A percentile compares a stretch with the other conserved stretches of the same genome.
phyloP scores from a whole-genome alignment of 2,329 filamentous ascomycete genomes.

The Penicillium occitanis region DNA sequence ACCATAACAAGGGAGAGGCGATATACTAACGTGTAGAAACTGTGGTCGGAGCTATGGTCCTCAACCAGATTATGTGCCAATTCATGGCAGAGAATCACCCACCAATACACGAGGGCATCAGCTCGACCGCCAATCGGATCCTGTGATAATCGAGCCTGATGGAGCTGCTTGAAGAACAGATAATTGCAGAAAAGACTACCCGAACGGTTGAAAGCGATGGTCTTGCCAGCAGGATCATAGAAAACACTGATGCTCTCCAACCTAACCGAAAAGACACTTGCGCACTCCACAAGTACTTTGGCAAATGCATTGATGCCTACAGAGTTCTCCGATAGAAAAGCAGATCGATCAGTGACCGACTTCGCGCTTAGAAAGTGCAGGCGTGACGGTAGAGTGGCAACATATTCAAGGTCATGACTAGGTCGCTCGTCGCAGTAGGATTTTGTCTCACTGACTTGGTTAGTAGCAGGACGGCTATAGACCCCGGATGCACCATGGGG shows the following conservation, averaged over 20 bases:
- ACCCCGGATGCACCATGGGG: constrained; percentile 71
- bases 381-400: constrained; percentile 67
- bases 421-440: constrained; percentile 82
- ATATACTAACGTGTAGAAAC: constrained; percentile 64
- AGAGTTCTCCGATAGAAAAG: constrained; percentile 64
- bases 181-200: constrained; percentile 94
- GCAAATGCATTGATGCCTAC: constrained; percentile 68
- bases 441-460: constrained; percentile 74
- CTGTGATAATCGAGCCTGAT: constrained; percentile 54
- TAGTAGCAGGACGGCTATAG: constrained; percentile 71
- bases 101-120: constrained; percentile 84
- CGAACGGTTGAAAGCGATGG: constrained; percentile 87
- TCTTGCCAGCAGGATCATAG: constrained; percentile 73
- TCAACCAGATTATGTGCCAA: constrained; percentile 87
- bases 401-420: constrained; percentile 69
- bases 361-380: constrained; percentile 72
- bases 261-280: constrained; percentile 69
- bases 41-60: constrained; percentile 75
- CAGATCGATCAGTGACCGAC: constrained; percentile 50
- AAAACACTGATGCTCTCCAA: constrained; percentile 76
- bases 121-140: constrained; percentile 50
- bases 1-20: background rate
- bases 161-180: constrained; percentile 78
- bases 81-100: constrained; percentile 93
- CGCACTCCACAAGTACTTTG: constrained; percentile 66